Base-by-base conservation (phyloP, 2,329 filamentous ascomycete genomes). In the Colletotrichum tabaci region DNA sequence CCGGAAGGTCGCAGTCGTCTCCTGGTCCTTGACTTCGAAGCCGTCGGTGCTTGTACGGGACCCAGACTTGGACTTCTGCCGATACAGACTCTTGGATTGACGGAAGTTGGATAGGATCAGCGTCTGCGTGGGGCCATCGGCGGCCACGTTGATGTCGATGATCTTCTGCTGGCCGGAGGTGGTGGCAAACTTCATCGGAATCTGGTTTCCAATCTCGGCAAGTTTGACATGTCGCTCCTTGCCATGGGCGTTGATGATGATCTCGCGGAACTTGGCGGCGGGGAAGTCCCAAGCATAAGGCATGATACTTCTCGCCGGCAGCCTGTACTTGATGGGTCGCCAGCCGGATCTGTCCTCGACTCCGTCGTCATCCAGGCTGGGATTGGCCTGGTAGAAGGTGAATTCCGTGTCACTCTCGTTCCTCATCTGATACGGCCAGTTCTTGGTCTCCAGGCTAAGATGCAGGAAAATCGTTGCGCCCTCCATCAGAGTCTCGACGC, bases 211-310 rank as follows among this genome's bases (percentile, higher is more conserved):
- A 77, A 99, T 99, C 80, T 99, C 96, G 2, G 96, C 94, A 75
- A 99, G 88, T 81, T 97, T 98, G 79, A 99, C 93, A 78, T 98
- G 94, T 40, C 96, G 89, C 79, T 98, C 95, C 78, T 92, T 94
- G 73, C 91, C 91, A 77, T 92, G 91, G 9, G 92, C 92, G 64
- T 87, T 91, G 78, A 99, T 90, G 61, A 98, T 91, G 49, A 99
- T 89, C 80, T 98, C 96, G 77, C 96, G 97, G 83, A 94, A 93
- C 83, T 97, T 98, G n/a, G 95, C 95, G 1, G 96, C 96, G 1
- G 96, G 97, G 82, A 98, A 99, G 79, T 99, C 97, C 96, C 96
- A 99, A 2, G 96, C 96, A 78, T 99, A 99, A 0, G 97, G 96
- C 96, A 99, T 99, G 81, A 99, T 98, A 81, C 96, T 98, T 72